phyloP scores from a whole-genome alignment of 768 basidiomycete species.

The Rhodosporidiobolus sp. region DNA sequence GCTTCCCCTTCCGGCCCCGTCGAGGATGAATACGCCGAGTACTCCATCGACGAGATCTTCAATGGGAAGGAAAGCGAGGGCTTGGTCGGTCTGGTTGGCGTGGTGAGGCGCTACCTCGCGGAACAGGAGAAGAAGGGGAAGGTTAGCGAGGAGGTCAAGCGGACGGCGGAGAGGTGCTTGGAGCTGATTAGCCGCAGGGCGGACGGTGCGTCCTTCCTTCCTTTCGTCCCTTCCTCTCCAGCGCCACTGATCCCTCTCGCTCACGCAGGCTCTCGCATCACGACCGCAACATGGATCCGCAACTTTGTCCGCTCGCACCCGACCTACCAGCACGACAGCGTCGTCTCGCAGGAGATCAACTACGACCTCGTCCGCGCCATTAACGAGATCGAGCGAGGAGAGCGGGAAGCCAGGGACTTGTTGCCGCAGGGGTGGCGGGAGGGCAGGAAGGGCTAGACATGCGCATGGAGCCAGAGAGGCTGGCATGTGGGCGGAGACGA shows the following conservation, averaged over 20 bases:
- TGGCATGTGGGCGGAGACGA: too few relatives aligned
- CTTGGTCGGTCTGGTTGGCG: constrained; percentile 28
- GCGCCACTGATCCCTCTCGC: not conserved
- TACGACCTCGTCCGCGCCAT: constrained; percentile 86
- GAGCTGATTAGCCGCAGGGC: constrained; percentile 71
- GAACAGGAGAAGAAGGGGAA: constrained; percentile 64
- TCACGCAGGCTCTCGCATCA: constrained; percentile 66
- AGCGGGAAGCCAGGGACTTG: constrained; percentile 50
- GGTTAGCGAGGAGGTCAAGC: constrained; percentile 52
- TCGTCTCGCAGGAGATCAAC: constrained; percentile 83
- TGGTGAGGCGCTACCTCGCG: constrained; percentile 61
- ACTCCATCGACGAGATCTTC: constrained; percentile 87
- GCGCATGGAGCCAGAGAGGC: too few relatives aligned
- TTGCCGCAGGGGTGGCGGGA: constrained; percentile 57
- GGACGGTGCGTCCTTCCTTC: constrained; percentile 59
- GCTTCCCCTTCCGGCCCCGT: constrained; percentile 51
- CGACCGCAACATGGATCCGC: constrained; percentile 89
- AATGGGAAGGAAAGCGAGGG: constrained; percentile 68
- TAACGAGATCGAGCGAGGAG: constrained; percentile 76
- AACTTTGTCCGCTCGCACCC: constrained; percentile 87
- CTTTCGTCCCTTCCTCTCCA: not conserved
- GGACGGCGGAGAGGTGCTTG: constrained; percentile 68
- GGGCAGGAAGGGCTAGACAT: not conserved
- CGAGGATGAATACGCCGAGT: constrained; percentile 84
- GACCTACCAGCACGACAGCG: constrained; percentile 87